A percentile compares a stretch with the other conserved stretches of the same genome.
Conservation (phyloP, 371 early-diverging fungal species). For the Haplosporangium sp. region DNA sequence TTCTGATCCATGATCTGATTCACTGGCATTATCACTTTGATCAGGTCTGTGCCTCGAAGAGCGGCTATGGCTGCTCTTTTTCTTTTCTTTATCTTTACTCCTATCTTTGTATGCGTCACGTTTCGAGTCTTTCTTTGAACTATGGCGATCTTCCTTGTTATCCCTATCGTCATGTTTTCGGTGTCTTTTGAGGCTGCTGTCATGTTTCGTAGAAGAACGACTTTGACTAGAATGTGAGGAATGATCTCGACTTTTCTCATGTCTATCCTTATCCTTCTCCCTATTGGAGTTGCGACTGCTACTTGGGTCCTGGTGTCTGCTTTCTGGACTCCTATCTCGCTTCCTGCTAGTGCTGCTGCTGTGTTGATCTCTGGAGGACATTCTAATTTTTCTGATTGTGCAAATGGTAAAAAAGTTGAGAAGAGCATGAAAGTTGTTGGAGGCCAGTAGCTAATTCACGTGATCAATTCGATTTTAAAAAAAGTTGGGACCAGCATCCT, state of each 20-base stretch:
- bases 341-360: conserved; percentile 28
- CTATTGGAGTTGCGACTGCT: conserved; percentile 11
- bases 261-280: conserved; percentile 13
- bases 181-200: conserved; percentile 16
- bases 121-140: conserved; percentile 22
- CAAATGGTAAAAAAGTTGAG: too few species aligned
- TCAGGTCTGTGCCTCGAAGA: conserved; percentile 23
- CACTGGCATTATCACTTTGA: background rate
- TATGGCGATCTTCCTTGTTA: conserved; percentile 7
- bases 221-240: conserved; percentile 17
- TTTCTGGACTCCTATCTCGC: conserved; percentile 27
- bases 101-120: conserved; percentile 11
- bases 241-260: conserved; percentile 17
- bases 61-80: conserved; percentile 9
- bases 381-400: background rate
- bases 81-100: conserved; percentile 15
- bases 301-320: background rate
- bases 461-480: background rate
- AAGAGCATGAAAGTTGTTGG: background rate
- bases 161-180: conserved; percentile 6
- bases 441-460: background rate
- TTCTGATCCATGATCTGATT: conserved; percentile 16
- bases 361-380: conserved; percentile 47
- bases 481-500: conserved; percentile 3
- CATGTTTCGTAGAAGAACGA: conserved; percentile 9